These are phyloP conservation scores for Cornus kousa DNA, from an alignment of 148 eudicot species.

Conservation along the genomic window DNA sequence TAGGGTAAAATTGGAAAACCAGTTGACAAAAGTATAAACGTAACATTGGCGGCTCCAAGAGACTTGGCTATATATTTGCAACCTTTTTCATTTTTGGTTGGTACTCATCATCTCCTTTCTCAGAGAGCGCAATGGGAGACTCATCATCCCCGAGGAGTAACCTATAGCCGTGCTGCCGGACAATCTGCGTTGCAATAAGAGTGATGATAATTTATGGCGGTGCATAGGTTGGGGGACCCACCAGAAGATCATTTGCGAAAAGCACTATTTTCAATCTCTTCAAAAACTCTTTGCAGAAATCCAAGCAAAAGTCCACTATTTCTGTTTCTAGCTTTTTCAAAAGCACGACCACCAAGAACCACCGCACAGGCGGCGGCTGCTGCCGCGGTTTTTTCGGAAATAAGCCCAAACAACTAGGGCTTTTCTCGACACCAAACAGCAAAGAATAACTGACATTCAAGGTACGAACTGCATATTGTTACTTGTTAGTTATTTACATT, in stretches of 20 bases:
- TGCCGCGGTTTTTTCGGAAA: background rate
- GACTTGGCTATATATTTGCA: too few relatives aligned
- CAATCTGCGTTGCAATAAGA: slow-evolving; percentile 9
- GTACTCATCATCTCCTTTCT: too few relatives aligned
- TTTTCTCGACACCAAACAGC: background rate
- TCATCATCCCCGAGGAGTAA: background rate
- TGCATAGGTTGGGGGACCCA: slow-evolving; percentile 14
- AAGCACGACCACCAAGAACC: background rate
- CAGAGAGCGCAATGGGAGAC: slow-evolving; percentile 1
- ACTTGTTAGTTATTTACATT: too few relatives aligned
- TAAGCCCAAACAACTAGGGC: background rate
- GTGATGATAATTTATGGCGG: slow-evolving; percentile 18
- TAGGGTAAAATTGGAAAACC: too few relatives aligned
- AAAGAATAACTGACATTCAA: background rate
- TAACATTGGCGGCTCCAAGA: too few relatives aligned
- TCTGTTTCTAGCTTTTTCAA: slow-evolving; percentile 4
- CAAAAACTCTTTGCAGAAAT: background rate
- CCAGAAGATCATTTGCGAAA: background rate
- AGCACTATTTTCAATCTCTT: background rate
- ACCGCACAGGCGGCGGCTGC: background rate
- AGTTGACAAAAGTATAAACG: too few relatives aligned
- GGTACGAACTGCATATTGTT: too few relatives aligned
- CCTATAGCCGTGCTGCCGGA: background rate
- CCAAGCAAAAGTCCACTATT: background rate
- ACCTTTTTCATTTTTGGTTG: too few relatives aligned